A percentile compares a stretch with the other conserved stretches of the same genome.
These are phyloP conservation scores for Eucalyptus marginata DNA, from an alignment of 345 rosid genomes.

Conservation along the genomic window DNA sequence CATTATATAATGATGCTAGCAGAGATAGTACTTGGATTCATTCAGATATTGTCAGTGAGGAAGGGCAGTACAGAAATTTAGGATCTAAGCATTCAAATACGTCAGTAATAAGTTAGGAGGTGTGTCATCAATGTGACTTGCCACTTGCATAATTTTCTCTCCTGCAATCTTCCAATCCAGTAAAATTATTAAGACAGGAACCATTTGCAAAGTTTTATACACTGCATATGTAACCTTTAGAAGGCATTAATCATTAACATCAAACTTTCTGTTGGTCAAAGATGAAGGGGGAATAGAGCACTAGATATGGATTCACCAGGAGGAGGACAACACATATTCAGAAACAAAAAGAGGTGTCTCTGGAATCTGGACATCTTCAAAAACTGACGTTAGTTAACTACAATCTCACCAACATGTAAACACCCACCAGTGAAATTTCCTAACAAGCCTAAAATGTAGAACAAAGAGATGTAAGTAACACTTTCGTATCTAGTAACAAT, in stretches of 20 bases:
- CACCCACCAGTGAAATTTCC: background rate
- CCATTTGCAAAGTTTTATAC: too few species aligned
- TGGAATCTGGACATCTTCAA: background rate
- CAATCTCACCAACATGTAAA: background rate
- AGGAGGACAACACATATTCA: background rate
- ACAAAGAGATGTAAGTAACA: background rate
- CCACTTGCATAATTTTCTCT: background rate
- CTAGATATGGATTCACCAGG: background rate
- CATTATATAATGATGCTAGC: too few species aligned
- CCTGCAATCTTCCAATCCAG: background rate
- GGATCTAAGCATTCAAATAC: background rate
- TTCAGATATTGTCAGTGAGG: too few species aligned
- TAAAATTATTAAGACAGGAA: background rate
- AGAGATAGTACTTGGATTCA: too few species aligned
- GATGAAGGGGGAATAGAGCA: background rate
- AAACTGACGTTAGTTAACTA: background rate
- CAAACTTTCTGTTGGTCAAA: background rate
- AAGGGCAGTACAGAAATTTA: background rate
- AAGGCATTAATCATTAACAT: background rate
- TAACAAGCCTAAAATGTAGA: background rate
- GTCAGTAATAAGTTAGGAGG: background rate
- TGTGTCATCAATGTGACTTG: background rate
- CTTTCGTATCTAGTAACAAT: background rate
- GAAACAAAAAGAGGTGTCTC: background rate
- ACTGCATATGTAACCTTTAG: too few species aligned